Percentiles rank a stretch among this genome's conserved stretches.
phyloP scores from a whole-genome alignment of 352 stramenopile genomes.

The Blastocystis sp. region DNA sequence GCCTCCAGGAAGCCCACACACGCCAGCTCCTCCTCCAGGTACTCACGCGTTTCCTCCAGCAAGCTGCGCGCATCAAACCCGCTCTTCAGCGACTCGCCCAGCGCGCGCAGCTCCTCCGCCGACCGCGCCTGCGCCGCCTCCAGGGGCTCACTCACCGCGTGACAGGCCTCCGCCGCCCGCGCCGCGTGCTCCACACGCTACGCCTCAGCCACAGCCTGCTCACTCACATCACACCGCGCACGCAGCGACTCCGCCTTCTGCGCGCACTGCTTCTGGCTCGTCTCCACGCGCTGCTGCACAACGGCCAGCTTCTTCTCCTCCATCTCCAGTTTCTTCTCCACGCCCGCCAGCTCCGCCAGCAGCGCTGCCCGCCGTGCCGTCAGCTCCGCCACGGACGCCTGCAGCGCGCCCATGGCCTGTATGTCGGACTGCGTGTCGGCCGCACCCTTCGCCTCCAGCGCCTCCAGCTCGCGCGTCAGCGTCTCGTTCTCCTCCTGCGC shows the following conservation, averaged over 20 bases:
- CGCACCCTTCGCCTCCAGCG: neutral
- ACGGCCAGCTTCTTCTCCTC: neutral
- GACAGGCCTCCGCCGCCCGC: neutral
- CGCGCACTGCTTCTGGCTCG: neutral
- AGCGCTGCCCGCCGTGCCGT: constrained; percentile 7
- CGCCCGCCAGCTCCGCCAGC: constrained; percentile 13
- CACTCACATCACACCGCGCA: neutral
- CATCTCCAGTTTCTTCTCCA: neutral
- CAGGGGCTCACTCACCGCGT: neutral
- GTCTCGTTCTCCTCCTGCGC: neutral
- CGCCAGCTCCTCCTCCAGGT: constrained; percentile 44
- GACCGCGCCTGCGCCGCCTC: constrained; percentile 4
- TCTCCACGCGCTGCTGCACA: neutral
- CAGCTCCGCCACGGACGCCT: constrained; percentile 11
- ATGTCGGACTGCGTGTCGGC: neutral
- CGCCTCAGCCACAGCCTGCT: neutral
- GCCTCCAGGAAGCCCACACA: constrained; percentile 35
- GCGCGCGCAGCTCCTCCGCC: neutral
- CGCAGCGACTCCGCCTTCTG: constrained; percentile 21
- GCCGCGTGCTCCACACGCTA: neutral
- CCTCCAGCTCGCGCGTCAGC: neutral
- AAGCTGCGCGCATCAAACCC: neutral
- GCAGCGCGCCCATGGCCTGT: neutral
- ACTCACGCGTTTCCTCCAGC: neutral
- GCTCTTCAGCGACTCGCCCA: neutral